Evolutionary conservation across 768 basidiomycete species (phyloP).

Genomic region (Pleurotus eryngii): DNA sequence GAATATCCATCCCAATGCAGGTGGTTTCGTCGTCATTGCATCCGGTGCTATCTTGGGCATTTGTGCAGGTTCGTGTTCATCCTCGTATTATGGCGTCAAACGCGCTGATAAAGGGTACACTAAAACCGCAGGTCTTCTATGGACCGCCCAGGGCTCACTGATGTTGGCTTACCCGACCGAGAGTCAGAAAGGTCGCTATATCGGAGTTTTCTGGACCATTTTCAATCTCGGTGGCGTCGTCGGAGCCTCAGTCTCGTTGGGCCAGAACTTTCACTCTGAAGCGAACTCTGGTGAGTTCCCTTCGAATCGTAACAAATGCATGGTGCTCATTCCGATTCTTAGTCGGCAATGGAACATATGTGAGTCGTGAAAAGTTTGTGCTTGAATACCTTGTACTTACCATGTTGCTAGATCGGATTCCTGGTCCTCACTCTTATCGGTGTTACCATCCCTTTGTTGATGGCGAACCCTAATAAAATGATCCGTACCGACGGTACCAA

Average conservation of each 20-base stretch:
- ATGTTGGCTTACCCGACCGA: constrained; percentile 85
- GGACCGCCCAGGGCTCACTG: constrained; percentile 83
- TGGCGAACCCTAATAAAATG: constrained; percentile 71
- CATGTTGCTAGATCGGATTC: constrained; percentile 58
- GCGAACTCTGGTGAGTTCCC: constrained; percentile 13
- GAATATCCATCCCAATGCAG: constrained; percentile 64
- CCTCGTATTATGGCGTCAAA: constrained; percentile 38
- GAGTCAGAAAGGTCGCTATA: constrained; percentile 69
- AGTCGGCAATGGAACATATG: constrained; percentile 76
- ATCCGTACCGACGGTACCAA: constrained; percentile 72
- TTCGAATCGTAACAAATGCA: neutral
- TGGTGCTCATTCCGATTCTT: neutral
- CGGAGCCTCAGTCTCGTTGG: constrained; percentile 73
- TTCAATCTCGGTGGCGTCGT: constrained; percentile 82
- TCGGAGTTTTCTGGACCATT: constrained; percentile 79
- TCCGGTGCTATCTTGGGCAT: constrained; percentile 74
- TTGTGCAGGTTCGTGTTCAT: constrained; percentile 41
- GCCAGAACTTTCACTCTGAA: constrained; percentile 32
- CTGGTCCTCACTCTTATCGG: constrained; percentile 69
- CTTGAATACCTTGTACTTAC: too few species aligned
- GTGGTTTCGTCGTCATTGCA: constrained; percentile 65
- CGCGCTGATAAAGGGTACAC: constrained; percentile 51
- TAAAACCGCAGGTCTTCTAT: constrained; percentile 43
- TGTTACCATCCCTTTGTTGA: constrained; percentile 57
- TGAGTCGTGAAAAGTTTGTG: constrained; percentile 27